Evolutionary conservation across 331 rosid species (phyloP), one percentile per base, ranked within the genome.

Genomic region (Quercus lobata): DNA sequence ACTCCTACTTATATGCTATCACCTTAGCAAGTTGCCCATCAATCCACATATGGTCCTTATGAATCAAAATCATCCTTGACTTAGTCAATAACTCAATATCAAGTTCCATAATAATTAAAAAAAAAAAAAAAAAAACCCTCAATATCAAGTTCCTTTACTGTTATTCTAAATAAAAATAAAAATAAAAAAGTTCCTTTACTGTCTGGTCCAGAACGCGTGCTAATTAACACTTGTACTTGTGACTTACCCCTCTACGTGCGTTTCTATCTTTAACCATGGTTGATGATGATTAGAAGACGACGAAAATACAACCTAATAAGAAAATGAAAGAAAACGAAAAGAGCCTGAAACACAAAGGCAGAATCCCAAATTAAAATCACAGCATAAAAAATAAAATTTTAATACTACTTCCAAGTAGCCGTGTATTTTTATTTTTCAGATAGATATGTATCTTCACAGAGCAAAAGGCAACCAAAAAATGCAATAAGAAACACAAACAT

Each of bases 241-340:
- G 46, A 41, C 12, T 41, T 41, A 41, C 11, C 46, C 11, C 46
- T 8, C 46, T 9, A 41, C 12, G 46, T 41, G 57, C 71, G 62
- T 52, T 37, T 7, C 30, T 29, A 41, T 41, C 46, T 8, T 41
- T 34, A 54, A 58, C 76, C 73, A 49, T 10, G 54, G 17, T 10
- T 49, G 5, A 49, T 49, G 54, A 74, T 75, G 71, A 80, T 84
- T 54, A 76, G 82, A 69, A 76, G 52, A 68, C 78, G 88, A 82
- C 85, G 80, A 82, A 76, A 79, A 35, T 52, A 22, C 62, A 37
- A 41, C 37, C 71, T 6, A 34, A 53, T 37, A 34, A 53, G 57
- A 37, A 72, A 63, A 35, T 10, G 70, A 21, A 78, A 75, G 76
- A 77, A 74, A 30, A 81, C 77, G 63, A 69, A 74, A 53, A 30